These are phyloP conservation scores for Fusarium napiforme DNA, from an alignment of 2,329 filamentous ascomycete genomes.

Conservation along the genomic window DNA sequence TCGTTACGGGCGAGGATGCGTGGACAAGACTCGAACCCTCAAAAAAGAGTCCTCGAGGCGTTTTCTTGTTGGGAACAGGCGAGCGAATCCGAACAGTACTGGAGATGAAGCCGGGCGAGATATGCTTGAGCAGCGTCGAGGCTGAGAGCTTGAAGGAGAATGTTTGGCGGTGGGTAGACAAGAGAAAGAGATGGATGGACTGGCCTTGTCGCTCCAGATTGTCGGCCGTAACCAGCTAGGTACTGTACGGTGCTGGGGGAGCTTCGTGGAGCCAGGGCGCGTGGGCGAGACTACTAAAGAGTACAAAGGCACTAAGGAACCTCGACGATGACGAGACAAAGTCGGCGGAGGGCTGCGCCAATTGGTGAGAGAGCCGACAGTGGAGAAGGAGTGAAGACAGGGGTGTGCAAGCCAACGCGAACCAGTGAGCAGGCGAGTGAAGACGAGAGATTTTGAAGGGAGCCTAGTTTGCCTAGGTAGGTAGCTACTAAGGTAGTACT, in stretches of 20 bases:
- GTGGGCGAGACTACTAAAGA: constrained; percentile 41
- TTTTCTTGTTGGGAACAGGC: constrained; percentile 1
- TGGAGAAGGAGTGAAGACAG: constrained; percentile 38
- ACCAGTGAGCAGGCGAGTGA: constrained; percentile 31
- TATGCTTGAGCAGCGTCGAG: constrained; percentile 30
- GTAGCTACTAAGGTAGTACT: background rate
- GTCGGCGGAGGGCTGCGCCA: constrained; percentile 39
- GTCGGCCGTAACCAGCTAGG: constrained; percentile 34
- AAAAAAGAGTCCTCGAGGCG: background rate
- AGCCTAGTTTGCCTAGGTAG: constrained; percentile 2
- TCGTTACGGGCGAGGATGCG: constrained; percentile 26
- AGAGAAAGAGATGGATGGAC: constrained; percentile 39
- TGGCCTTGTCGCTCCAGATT: constrained; percentile 39
- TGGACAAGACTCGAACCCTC: constrained; percentile 8
- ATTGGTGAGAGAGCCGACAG: constrained; percentile 41
- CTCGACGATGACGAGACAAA: constrained; percentile 47
- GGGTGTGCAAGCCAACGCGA: constrained; percentile 37
- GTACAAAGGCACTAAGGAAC: constrained; percentile 41
- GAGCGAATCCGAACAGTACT: constrained; percentile 9
- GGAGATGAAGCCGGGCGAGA: constrained; percentile 26
- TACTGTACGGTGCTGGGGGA: constrained; percentile 36
- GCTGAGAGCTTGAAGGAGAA: constrained; percentile 39
- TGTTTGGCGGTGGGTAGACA: constrained; percentile 40
- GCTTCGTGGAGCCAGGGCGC: constrained; percentile 42
- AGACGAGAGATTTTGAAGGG: constrained; percentile 36